phyloP scores from a whole-genome alignment of 352 stramenopile genomes.

The Phytophthora multivora region DNA sequence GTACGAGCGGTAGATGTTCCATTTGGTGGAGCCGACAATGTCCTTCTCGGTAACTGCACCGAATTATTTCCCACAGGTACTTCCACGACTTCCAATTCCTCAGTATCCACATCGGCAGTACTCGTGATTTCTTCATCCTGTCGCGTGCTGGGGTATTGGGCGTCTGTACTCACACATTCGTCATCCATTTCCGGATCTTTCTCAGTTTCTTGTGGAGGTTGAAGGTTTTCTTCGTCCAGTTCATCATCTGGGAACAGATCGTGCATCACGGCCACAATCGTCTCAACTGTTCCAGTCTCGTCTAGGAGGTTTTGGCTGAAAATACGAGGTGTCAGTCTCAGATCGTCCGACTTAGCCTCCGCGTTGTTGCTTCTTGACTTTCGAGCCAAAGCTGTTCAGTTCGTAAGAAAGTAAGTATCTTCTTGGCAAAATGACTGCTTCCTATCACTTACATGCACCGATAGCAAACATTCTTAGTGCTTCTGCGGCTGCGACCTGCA shows the following conservation, averaged over 20 bases:
- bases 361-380: slow-evolving; percentile 39
- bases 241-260: slow-evolving; percentile 74
- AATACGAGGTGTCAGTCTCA: slow-evolving; percentile 59
- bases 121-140: not conserved
- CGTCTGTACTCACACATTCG: not conserved
- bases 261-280: slow-evolving; percentile 65
- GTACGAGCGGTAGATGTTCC: slow-evolving; percentile 5
- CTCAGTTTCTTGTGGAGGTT: slow-evolving; percentile 3
- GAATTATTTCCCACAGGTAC: not conserved
- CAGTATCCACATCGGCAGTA: not conserved
- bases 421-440: too few relatives aligned
- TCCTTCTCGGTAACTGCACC: not conserved
- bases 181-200: slow-evolving; percentile 2
- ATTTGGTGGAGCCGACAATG: slow-evolving; percentile 19
- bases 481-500: slow-evolving; percentile 68
- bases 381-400: slow-evolving; percentile 42
- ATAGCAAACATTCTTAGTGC: slow-evolving; percentile 64
- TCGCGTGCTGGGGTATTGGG: not conserved
- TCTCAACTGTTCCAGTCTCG: slow-evolving; percentile 61
- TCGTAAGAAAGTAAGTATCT: not conserved
- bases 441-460: slow-evolving; percentile 51
- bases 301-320: slow-evolving; percentile 76
- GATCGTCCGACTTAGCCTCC: slow-evolving; percentile 45
- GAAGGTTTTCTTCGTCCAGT: slow-evolving; percentile 4
- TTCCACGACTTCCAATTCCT: not conserved